Conservation (phyloP, 2,329 filamentous ascomycete genomes). For the Scedosporium dehoogii region DNA sequence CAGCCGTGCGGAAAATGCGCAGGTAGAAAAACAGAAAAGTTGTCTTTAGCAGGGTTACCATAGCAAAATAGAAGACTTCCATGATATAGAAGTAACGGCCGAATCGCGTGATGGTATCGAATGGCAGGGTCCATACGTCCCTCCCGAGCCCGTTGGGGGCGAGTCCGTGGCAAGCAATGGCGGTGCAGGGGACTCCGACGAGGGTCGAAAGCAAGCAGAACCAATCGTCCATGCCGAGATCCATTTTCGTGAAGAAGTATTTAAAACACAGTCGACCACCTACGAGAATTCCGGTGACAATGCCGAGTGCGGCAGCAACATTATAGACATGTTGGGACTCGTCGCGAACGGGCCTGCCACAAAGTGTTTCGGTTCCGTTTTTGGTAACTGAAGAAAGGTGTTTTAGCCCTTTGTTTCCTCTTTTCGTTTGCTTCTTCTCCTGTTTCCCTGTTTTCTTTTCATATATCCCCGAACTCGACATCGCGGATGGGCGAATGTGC, state of each 20-base stretch:
- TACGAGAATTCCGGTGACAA: conserved; percentile 28
- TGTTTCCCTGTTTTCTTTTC: too few relatives aligned
- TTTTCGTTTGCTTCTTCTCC: too few relatives aligned
- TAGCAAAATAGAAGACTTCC: conserved; percentile 34
- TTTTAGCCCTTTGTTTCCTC: conserved; percentile 1
- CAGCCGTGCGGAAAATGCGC: conserved; percentile 36
- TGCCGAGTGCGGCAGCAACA: conserved; percentile 22
- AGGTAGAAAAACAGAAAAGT: conserved; percentile 45
- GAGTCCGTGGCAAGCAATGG: conserved; percentile 22
- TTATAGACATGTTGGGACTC: conserved; percentile 22
- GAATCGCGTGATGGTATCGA: conserved; percentile 31
- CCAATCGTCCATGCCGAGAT: conserved; percentile 28
- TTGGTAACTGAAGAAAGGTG: conserved; percentile 8
- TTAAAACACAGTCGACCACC: conserved; percentile 28
- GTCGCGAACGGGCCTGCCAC: conserved; percentile 18
- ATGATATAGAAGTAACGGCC: conserved; percentile 31
- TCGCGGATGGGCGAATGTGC: not conserved
- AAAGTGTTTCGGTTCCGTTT: conserved; percentile 16
- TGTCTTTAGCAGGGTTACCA: conserved; percentile 36
- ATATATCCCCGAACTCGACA: not conserved
- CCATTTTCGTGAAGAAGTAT: conserved; percentile 21
- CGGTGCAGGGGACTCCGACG: conserved; percentile 18
- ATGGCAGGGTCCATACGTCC: conserved; percentile 39
- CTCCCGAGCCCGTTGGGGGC: conserved; percentile 33
- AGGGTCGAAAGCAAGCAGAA: conserved; percentile 20